Base-by-base conservation (phyloP, 495 filamentous ascomycete species). In the Aspergillus funiculosus region DNA sequence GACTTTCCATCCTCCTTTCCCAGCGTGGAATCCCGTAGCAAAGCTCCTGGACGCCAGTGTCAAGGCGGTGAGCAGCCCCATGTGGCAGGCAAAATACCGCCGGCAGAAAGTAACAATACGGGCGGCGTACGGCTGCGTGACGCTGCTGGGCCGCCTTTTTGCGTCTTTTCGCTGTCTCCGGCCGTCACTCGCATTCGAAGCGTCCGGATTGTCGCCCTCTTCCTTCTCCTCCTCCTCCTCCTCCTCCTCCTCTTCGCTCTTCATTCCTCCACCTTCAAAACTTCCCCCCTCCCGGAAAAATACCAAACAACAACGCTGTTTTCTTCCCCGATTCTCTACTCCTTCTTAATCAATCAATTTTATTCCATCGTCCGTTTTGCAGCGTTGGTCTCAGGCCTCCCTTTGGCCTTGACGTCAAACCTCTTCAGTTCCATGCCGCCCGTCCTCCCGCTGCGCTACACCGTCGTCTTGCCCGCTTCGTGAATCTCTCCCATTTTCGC, bases 391-490 rank as follows among this genome's bases (percentile, higher is more conserved):
- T 40, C 42, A 25, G 9, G 25, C 11, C 31, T 43, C 35, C 22
- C 42, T 27, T 29, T 28, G 19, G 30, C 25, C 37, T 46, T 32
- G 32, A 41, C 46, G 37, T 46, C 34, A 29, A 52, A 45, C 25
- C 17, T 45, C 43, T 35, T 48, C 38, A 36, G 43, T 48, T 44
- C 44, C 58, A 67, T 69, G 67, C 60, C 60, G 61, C 53, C 55
- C 47, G 39, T 50, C 43, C 51, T 58, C 44, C 58, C 57, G 59
- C 62, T 51, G 53, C 57, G 56, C 56, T 62, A 46, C 50, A 57
- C 59, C 44, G 53, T 65, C 56, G 59, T 66, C 54, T 59, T 62
- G 54, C 59, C 62, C 60, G 58, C 61, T 59, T 66, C 58, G 47
- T 66, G 55, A 57, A 22, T 67, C 53, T 54, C 57, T 51, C 59